These are phyloP conservation scores for Cicer pinnatifidum DNA, from an alignment of 306 rosid genomes.

Conservation along the genomic window DNA sequence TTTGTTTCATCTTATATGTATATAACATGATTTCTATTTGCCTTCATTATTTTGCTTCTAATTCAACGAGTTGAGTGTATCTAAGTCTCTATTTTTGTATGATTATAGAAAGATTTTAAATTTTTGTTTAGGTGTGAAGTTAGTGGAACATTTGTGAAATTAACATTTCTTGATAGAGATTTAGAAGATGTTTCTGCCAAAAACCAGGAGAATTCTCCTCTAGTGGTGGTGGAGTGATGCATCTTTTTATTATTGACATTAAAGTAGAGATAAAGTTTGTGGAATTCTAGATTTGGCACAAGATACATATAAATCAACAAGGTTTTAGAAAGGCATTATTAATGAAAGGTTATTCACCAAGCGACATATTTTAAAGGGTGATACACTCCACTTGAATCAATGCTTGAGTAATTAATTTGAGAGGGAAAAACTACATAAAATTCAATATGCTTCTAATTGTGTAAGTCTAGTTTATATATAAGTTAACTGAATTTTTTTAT, in stretches of 20 bases:
- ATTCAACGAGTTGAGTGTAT: background rate
- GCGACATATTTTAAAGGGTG: background rate
- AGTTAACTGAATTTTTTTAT: background rate
- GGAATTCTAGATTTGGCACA: background rate
- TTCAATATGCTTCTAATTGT: no score
- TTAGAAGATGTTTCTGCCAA: no score
- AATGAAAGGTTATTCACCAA: background rate
- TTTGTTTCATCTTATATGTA: background rate
- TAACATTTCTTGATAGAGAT: no score
- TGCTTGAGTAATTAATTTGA: no score
- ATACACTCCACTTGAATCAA: background rate
- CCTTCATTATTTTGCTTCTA: constrained; percentile 1
- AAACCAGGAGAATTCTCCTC: no score
- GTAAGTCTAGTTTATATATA: no score
- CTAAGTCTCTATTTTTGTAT: background rate
- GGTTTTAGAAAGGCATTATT: background rate
- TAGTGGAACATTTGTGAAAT: no score
- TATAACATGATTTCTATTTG: background rate
- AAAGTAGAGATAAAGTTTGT: background rate
- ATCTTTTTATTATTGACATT: background rate
- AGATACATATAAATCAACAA: background rate
- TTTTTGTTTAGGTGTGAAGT: background rate
- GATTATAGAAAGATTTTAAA: background rate
- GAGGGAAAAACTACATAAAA: no score
- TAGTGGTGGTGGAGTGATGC: no score